phyloP scores from a whole-genome alignment of 2,329 filamentous ascomycete species.

The Trichoderma sp. region DNA sequence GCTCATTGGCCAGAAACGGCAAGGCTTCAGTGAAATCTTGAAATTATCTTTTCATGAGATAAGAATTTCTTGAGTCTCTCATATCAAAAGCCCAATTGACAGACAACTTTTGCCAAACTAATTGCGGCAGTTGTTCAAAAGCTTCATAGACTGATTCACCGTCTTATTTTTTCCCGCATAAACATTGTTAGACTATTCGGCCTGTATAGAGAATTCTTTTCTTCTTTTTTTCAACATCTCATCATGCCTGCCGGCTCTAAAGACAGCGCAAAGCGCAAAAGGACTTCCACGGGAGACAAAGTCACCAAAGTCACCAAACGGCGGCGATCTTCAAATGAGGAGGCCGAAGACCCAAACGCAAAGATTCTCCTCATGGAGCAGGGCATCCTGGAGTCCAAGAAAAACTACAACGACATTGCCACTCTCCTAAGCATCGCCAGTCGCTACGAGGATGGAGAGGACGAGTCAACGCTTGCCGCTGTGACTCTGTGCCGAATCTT shows the following conservation, averaged over 20 bases:
- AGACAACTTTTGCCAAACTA: background rate
- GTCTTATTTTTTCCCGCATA: background rate
- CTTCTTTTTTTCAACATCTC: slow-evolving; percentile 12
- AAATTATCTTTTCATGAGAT: slow-evolving; percentile 17
- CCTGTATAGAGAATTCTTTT: slow-evolving; percentile 6
- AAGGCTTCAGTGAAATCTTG: slow-evolving; percentile 32
- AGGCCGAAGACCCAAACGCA: slow-evolving; percentile 54
- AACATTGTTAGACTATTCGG: background rate
- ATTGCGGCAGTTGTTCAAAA: background rate
- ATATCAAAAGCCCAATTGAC: background rate
- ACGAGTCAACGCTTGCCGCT: slow-evolving; percentile 63
- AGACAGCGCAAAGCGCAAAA: slow-evolving; percentile 52
- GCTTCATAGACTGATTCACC: background rate
- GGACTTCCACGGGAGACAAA: slow-evolving; percentile 37
- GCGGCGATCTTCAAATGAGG: slow-evolving; percentile 45
- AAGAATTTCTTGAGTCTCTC: slow-evolving; percentile 6
- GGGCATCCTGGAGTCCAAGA: slow-evolving; percentile 79
- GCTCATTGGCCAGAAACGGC: slow-evolving; percentile 33
- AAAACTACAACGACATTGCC: slow-evolving; percentile 88
- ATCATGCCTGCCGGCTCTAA: slow-evolving; percentile 13
- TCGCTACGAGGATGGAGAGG: slow-evolving; percentile 46
- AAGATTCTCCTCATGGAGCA: slow-evolving; percentile 74
- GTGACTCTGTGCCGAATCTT: slow-evolving; percentile 86
- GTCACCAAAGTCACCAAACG: slow-evolving; percentile 45
- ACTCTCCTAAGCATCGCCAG: slow-evolving; percentile 59